These are phyloP conservation scores for Podospora bellae-mahoneyi DNA, from an alignment of 495 filamentous ascomycete species.

Conservation along the genomic window DNA sequence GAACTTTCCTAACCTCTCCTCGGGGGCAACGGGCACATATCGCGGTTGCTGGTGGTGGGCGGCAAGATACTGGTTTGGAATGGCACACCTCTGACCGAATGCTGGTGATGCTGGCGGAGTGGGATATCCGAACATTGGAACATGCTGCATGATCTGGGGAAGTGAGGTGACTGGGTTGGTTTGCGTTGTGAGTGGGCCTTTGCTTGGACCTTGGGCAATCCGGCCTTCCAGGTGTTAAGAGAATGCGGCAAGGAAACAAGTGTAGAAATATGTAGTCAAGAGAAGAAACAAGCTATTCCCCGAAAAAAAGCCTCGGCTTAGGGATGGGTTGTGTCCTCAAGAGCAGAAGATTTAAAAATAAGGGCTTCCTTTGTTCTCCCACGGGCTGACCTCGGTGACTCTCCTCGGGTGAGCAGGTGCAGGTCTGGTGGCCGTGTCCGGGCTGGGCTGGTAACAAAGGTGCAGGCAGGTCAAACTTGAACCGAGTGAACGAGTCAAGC, in stretches of 20 bases:
- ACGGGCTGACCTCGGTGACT: slow-evolving; percentile 16
- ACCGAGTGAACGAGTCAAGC: slow-evolving; percentile 38
- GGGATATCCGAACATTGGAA: slow-evolving; percentile 51
- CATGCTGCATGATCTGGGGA: slow-evolving; percentile 50
- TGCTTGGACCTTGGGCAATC: slow-evolving; percentile 15
- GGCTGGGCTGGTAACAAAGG: slow-evolving; percentile 14
- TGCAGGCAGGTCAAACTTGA: slow-evolving; percentile 27
- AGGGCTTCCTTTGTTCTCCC: slow-evolving; percentile 14
- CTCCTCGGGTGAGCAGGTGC: slow-evolving; percentile 2
- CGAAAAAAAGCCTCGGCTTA: slow-evolving; percentile 4
- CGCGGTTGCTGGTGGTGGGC: slow-evolving; percentile 38
- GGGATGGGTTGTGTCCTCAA: slow-evolving; percentile 17
- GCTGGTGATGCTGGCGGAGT: slow-evolving; percentile 51
- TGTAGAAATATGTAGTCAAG: slow-evolving; percentile 17
- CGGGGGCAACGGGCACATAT: slow-evolving; percentile 54
- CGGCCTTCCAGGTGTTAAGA: slow-evolving; percentile 15
- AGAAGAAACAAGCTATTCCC: slow-evolving; percentile 22
- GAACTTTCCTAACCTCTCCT: slow-evolving; percentile 83
- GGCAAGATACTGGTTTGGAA: slow-evolving; percentile 28
- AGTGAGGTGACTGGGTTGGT: not conserved
- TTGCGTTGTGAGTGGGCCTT: slow-evolving; percentile 8
- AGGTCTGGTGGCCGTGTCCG: slow-evolving; percentile 8
- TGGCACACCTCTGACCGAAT: slow-evolving; percentile 44
- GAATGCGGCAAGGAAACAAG: slow-evolving; percentile 16
- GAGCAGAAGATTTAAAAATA: slow-evolving; percentile 7